phyloP scores from a whole-genome alignment of 2,329 filamentous ascomycete species.

The Aspergillus luchuensis region DNA sequence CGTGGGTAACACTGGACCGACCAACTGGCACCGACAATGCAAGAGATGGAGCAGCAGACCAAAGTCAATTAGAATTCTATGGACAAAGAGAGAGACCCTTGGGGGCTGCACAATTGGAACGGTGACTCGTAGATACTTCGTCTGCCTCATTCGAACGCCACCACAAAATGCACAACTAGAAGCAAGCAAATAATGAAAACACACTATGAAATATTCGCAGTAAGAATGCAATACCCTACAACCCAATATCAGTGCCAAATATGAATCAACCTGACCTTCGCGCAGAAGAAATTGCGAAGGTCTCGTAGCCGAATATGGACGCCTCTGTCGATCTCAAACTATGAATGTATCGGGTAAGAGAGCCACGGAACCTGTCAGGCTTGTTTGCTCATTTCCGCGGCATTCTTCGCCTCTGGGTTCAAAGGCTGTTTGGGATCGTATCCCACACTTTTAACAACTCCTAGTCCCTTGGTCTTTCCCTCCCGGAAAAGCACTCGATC shows the following conservation, averaged over 20 bases:
- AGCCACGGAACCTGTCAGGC: background rate
- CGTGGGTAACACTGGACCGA: background rate
- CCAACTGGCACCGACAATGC: background rate
- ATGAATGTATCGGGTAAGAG: background rate
- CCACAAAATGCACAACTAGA: background rate
- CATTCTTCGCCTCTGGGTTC: conserved; percentile 40
- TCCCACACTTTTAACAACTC: conserved; percentile 87
- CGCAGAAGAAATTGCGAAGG: background rate
- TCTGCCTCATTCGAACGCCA: background rate
- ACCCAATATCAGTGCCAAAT: background rate
- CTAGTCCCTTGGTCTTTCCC: conserved; percentile 89
- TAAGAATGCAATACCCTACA: background rate
- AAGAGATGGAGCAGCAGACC: background rate
- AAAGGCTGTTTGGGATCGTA: conserved; percentile 71
- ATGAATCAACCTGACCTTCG: background rate
- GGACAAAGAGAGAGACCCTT: background rate
- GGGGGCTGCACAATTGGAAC: background rate
- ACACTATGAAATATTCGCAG: background rate
- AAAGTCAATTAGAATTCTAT: conserved; percentile 7
- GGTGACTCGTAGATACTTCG: background rate
- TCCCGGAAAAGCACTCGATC: conserved; percentile 92
- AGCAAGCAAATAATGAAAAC: background rate
- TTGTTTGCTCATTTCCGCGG: conserved; percentile 15
- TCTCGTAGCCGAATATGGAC: background rate
- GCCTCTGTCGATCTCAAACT: background rate